Conservation (phyloP, 2,329 filamentous ascomycete genomes). For the Apiospora hydei region DNA sequence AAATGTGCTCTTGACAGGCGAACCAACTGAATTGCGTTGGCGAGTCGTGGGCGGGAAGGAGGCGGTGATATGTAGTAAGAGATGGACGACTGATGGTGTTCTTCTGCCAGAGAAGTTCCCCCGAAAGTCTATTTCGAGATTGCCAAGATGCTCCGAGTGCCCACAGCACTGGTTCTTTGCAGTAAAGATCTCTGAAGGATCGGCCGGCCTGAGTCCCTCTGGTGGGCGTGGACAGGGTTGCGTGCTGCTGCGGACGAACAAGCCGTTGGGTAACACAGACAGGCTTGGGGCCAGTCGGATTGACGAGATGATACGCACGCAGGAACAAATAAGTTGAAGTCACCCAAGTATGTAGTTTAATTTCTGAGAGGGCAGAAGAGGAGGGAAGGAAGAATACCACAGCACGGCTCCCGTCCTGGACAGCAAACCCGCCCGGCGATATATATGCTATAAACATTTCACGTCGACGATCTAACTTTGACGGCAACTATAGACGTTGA, state of each 20-base stretch:
- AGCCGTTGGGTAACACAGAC: background rate
- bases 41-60: background rate
- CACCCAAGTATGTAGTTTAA: background rate
- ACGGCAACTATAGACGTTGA: constrained; percentile 1
- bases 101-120: background rate
- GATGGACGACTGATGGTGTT: background rate
- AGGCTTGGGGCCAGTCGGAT: constrained; percentile 4
- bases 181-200: constrained; percentile 5
- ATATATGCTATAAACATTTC: background rate
- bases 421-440: background rate
- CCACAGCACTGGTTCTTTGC: background rate
- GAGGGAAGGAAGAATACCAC: background rate
- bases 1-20: background rate
- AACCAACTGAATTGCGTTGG: background rate
- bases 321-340: constrained; percentile 1
- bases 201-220: background rate
- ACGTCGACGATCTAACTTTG: background rate
- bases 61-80: constrained; percentile 12
- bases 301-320: background rate
- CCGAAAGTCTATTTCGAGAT: constrained; percentile 14
- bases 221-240: background rate
- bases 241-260: background rate
- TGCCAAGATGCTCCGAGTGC: constrained; percentile 3
- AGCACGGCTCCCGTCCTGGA: background rate
- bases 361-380: background rate